Base-by-base conservation (phyloP, 169 alveolate species). In the Amoebophrya sp. region DNA sequence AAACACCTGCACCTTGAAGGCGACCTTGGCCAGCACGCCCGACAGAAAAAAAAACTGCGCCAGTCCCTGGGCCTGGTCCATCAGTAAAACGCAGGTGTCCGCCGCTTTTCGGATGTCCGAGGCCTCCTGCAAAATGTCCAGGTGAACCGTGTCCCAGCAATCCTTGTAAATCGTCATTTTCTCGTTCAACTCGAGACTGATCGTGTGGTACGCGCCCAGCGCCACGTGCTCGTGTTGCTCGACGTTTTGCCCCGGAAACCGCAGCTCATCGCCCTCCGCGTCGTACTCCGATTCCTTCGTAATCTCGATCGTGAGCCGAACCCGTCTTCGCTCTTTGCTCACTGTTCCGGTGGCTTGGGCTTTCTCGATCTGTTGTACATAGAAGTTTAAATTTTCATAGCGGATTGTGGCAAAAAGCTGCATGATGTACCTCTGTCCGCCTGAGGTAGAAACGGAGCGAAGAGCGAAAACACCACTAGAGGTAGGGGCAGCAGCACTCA, bases 41-140 rank as follows among this genome's bases (percentile, higher is more conserved):
- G 91, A 35, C 33, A 89, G 91, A 38, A 89, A 54, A n/a, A 39
- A 89, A 33, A 89, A 33, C n/a, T 89, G 40, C 38, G 91, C 55
- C 3, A 89, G 23, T 3, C 91, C 91, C 39, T 40, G 41, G 32
- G 40, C 91, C 18, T 47, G 66, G 18, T 47, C 66, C 18, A 47
- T 7, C 29, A 47, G 66, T 18, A 47, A 47, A 47, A 47, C 66
- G 66, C 66, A 47, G 7, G 66, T 47, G 18, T 47, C 66, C 7
- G 29, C 18, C 29, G 66, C 18, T 7, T 7, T 18, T 7, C 66
- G 66, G 18, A 47, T 47, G 66, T 47, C 66, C 66, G 66, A 12
- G 66, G 29, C 18, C 18, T 47, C 66, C 66, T 18, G 66, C 29
- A 47, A 12, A 18, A 47, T 47, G 66, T 47, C 66, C 66, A 47